Evolutionary conservation across 2,329 filamentous ascomycete species (phyloP), one percentile per base, ranked within the genome.

Genomic region (Penicillium sumatraense): DNA sequence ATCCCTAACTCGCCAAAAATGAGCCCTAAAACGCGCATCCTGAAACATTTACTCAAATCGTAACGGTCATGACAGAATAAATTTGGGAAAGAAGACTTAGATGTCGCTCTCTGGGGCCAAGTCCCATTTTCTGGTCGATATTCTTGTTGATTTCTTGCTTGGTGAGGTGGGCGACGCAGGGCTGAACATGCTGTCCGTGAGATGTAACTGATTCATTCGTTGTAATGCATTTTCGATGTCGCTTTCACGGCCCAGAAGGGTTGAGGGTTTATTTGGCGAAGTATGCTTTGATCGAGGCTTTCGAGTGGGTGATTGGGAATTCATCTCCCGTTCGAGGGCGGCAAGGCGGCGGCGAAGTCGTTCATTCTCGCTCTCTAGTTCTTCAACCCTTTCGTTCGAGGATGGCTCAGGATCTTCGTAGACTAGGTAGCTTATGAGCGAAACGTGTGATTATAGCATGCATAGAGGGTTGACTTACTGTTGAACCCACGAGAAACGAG

Each of bases 321-420:
- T 78, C 5, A 91, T 68, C 72, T 92, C 88, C 31, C 89, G 82
- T 68, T 86, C 86, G 21, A 93, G 71, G 2, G 86, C 77, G 1
- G 80, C 80, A 18, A 91, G 79, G 65, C 89, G 88, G 21, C 83
- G 81, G 13, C 86, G 81, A 33, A 93, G 78, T 3, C 83, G 79
- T 57, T 89, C 86, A 51, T 92, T 91, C 68, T 93, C 89, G 47
- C 85, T 76, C 65, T 89, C 85, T 1, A 92, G 75, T 42, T 88
- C 83, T 65, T 88, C 84, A 5, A 87, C 77, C 24, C 69, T 84
- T 64, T 89, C 88, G 60, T 85, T 77, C 7, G 81, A 76, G 10
- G 80, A 75, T 9, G 75, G 76, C 8, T 70, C 69, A 1, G 82
- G 79, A 27, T 81, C 80, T 66, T 80, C 73, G 49, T 80, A 75